Evolutionary conservation across 1,284 basidiomycete species (phyloP).

Genomic region (Ceratobasidium papillatum): DNA sequence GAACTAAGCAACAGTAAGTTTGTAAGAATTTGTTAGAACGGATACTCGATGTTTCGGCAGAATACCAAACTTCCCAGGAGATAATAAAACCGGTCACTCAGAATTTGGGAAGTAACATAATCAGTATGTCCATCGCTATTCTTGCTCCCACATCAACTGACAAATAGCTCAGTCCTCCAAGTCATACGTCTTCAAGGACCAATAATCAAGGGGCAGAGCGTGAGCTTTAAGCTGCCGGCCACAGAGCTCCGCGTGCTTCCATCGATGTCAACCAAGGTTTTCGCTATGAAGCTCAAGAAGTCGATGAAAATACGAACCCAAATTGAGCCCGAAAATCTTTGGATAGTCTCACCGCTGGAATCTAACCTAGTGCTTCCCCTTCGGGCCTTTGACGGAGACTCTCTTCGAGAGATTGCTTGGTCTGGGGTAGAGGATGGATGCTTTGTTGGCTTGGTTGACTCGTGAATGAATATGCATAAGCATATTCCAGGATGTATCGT

Average conservation of each 20-base stretch:
- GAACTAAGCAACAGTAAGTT: conserved; percentile 68
- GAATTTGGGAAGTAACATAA: conserved; percentile 68
- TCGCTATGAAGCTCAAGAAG: conserved; percentile 66
- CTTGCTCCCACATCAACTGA: not conserved
- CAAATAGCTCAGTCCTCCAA: not conserved
- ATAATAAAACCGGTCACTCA: conserved; percentile 53
- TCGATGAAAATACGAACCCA: conserved; percentile 47
- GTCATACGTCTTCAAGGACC: not conserved
- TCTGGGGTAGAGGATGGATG: conserved; percentile 69
- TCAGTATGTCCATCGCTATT: conserved; percentile 59
- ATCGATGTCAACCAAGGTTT: conserved; percentile 66
- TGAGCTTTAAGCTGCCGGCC: conserved; percentile 46
- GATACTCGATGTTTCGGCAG: conserved; percentile 53
- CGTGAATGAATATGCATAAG: not conserved
- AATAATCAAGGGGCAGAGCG: not conserved
- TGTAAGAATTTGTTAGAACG: conserved; percentile 12
- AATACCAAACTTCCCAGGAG: conserved; percentile 67
- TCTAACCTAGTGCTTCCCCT: conserved; percentile 5
- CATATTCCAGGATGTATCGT: not conserved
- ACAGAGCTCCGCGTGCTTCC: conserved; percentile 64
- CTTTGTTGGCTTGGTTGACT: conserved; percentile 20
- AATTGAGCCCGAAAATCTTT: conserved; percentile 22
- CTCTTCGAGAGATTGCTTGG: conserved; percentile 66
- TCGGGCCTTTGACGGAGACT: conserved; percentile 23
- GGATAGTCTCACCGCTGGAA: conserved; percentile 16